A percentile compares a stretch with the other conserved stretches of the same genome.
phyloP scores from a whole-genome alignment of 108 stramenopile genomes.

The Seminavis robusta region DNA sequence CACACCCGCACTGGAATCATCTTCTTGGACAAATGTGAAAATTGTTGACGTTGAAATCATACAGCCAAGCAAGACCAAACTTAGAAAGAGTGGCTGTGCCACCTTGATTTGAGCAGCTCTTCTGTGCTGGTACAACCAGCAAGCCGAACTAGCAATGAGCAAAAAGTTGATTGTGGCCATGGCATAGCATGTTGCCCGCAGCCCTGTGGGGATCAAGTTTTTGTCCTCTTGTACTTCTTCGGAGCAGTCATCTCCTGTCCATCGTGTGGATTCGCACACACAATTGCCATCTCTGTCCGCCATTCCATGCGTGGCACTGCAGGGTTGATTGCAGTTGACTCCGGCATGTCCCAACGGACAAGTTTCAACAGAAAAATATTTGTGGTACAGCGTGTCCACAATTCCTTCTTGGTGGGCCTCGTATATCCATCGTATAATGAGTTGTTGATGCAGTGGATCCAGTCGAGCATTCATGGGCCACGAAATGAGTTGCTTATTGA shows the following conservation, averaged over 20 bases:
- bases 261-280: constrained; percentile 6
- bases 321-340: constrained; percentile 6
- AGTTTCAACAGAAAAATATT: constrained; percentile 6
- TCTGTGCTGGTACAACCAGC: no score
- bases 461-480: constrained; percentile 1
- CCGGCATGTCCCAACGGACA: constrained; percentile 14
- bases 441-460: constrained; percentile 1
- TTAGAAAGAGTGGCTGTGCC: no score
- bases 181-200: no score
- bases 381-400: constrained; percentile 9
- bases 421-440: constrained; percentile 13
- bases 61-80: no score
- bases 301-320: constrained; percentile 3
- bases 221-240: no score
- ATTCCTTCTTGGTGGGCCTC: not conserved
- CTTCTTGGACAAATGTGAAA: no score
- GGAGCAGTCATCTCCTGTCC: constrained; percentile 13
- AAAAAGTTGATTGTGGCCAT: no score
- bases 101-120: no score
- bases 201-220: no score
- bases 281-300: constrained; percentile 3
- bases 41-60: no score
- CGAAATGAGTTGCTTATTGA: not conserved
- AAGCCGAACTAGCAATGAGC: no score
- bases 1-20: no score